These are phyloP conservation scores for Elaphomyces granulatus DNA, from an alignment of 495 filamentous ascomycete genomes.

Conservation along the genomic window DNA sequence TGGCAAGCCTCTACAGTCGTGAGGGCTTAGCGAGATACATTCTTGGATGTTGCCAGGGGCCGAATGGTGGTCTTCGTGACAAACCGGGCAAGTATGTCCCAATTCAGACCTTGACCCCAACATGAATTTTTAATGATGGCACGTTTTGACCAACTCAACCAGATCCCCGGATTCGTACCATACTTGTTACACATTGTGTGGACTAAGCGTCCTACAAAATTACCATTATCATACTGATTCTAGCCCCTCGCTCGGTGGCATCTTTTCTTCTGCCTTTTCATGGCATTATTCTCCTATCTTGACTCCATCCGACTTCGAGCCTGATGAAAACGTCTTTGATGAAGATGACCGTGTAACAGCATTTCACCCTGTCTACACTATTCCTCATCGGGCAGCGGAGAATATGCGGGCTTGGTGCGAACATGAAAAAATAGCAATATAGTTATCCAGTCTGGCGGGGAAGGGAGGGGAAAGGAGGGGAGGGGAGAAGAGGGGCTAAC, in stretches of 20 bases:
- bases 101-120: no score
- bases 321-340: conserved; percentile 28
- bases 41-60: conserved; percentile 68
- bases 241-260: conserved; percentile 16
- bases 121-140: no score
- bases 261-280: conserved; percentile 42
- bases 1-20: conserved; percentile 54
- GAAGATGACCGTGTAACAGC: conserved; percentile 32
- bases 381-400: conserved; percentile 56
- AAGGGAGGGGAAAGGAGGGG: no score
- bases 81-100: conserved; percentile 75
- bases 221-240: conserved; percentile 46
- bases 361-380: conserved; percentile 75
- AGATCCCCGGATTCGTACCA: conserved; percentile 82
- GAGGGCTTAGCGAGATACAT: conserved; percentile 82
- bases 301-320: conserved; percentile 22
- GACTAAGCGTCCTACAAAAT: conserved; percentile 70
- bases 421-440: conserved; percentile 7
- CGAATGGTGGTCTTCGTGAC: conserved; percentile 73
- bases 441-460: no score
- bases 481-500: no score
- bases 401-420: conserved; percentile 49
- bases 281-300: conserved; percentile 44
- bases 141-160: conserved; percentile 12
- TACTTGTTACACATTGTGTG: conserved; percentile 76